Percentiles rank a stretch among this genome's conserved stretches.
These are phyloP conservation scores for Fusarium sp. DNA, from an alignment of 2,329 filamentous ascomycete species.

Conservation along the genomic window DNA sequence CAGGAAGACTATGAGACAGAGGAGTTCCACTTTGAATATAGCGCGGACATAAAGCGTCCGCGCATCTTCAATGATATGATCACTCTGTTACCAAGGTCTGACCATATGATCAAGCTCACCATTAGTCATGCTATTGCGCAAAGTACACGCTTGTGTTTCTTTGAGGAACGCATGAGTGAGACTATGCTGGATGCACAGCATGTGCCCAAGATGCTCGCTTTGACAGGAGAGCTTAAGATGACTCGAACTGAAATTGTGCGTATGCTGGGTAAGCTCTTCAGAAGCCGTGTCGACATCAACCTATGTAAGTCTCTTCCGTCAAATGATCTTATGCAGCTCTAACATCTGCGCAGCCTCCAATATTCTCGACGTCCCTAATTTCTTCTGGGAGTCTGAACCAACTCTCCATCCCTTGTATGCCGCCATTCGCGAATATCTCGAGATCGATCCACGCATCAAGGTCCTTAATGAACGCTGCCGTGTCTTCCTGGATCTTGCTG, in stretches of 20 bases:
- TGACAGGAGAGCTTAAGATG: slow-evolving; percentile 93
- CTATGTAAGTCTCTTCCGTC: slow-evolving; percentile 74
- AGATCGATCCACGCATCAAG: slow-evolving; percentile 95
- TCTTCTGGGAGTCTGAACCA: slow-evolving; percentile 98
- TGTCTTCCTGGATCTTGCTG: slow-evolving; percentile 95
- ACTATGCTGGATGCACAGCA: slow-evolving; percentile 95
- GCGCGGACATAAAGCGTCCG: slow-evolving; percentile 83
- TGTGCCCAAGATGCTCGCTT: slow-evolving; percentile 86
- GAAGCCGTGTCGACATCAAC: slow-evolving; percentile 95
- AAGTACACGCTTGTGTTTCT: slow-evolving; percentile 95
- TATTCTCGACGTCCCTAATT: slow-evolving; percentile 94
- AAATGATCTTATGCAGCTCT: slow-evolving; percentile 14
- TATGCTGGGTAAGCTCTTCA: slow-evolving; percentile 90
- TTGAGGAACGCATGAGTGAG: slow-evolving; percentile 94
- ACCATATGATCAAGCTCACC: slow-evolving; percentile 99
- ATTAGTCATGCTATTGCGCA: slow-evolving; percentile 98
- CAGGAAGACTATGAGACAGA: slow-evolving; percentile 97
- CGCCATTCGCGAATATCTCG: slow-evolving; percentile 95
- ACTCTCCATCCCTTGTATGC: slow-evolving; percentile 94
- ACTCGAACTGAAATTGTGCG: slow-evolving; percentile 90
- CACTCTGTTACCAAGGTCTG: slow-evolving; percentile 85
- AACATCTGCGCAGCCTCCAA: slow-evolving; percentile 76
- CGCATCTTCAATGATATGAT: slow-evolving; percentile 99
- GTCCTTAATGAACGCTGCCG: slow-evolving; percentile 97
- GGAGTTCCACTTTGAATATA: slow-evolving; percentile 99